Percentiles rank a stretch among this genome's conserved stretches.
phyloP scores from a whole-genome alignment of 306 rosid genomes.

The Luffa aegyptiaca region DNA sequence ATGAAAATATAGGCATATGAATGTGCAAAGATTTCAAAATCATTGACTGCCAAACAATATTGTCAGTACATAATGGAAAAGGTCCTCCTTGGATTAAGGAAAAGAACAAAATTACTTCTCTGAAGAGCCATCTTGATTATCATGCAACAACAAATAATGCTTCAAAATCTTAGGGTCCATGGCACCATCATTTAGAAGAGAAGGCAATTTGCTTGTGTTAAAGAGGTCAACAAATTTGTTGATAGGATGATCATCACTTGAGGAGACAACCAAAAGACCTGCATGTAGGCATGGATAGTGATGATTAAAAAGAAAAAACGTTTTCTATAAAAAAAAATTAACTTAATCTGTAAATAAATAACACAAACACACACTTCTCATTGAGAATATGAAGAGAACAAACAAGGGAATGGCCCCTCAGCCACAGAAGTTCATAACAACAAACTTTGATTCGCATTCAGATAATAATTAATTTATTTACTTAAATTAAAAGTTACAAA shows the following conservation, averaged over 20 bases:
- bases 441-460: neutral
- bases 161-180: slow-evolving; percentile 90
- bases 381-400: neutral
- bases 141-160: slow-evolving; percentile 86
- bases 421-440: neutral
- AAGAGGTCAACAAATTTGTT: slow-evolving; percentile 68
- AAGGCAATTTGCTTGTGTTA: slow-evolving; percentile 68
- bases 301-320: neutral
- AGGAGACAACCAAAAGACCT: slow-evolving; percentile 92
- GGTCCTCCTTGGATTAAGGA: neutral
- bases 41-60: neutral
- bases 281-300: slow-evolving; percentile 22
- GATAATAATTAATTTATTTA: neutral
- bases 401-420: neutral
- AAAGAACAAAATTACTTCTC: slow-evolving; percentile 52
- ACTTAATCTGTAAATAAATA: neutral
- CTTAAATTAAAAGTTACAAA: too few species aligned
- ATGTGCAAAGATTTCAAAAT: neutral
- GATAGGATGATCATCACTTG: slow-evolving; percentile 84
- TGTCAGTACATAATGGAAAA: neutral
- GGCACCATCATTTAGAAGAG: slow-evolving; percentile 74
- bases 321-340: neutral
- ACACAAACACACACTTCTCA: neutral
- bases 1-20: neutral
- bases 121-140: slow-evolving; percentile 68